Evolutionary conservation across 2,329 filamentous ascomycete species (phyloP), one percentile per base, ranked within the genome.

Genomic region (Balansia obtecta): DNA sequence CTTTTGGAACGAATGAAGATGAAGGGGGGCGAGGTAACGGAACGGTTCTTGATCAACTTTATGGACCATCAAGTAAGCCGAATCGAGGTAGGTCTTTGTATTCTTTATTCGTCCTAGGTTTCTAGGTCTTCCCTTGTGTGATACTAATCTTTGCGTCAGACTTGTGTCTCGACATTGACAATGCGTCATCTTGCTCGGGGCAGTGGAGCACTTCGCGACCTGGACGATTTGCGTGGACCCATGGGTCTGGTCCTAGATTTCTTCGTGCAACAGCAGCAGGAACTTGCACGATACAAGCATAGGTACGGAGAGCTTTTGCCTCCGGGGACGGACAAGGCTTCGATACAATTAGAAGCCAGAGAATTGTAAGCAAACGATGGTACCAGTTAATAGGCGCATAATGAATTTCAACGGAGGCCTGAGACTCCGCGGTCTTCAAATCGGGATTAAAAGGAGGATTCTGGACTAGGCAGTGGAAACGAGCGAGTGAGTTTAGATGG

Each of bases 21-120:
- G 50, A 69, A 83, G 41, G 88, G 86, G 47, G 88, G 88, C 11
- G 89, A 96, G 63, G 80, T 96, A 49, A 88, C 90, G 30, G 93
- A 97, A 72, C 76, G 80, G 49, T 91, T 95, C 67, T 71, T 97
- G 67, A 70, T 95, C 50, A 89, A 88, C 61, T 88, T 98, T 61
- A 78, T 97, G 65, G 90, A 95, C 64, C 90, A 97, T 64, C 89
- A 96, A 75, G 86, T 98, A 58, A 90, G 86, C 64, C 82, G 93
- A 61, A 94, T 98, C 64, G 93, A 98, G 82, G 89, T 94, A 73
- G 68, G 16, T 38, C n/a, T 9, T 18, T 5, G 20, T 22, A 11
- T 10, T 10, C 10, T n/a, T 7, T 27, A 30, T 15, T 15, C 2
- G 27, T 27, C 27, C n/a, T 13, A 41, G 32, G 20, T 15, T 10